Base-by-base conservation (phyloP, 805 yeast species). In the Wickerhamiella sergipiensis region DNA sequence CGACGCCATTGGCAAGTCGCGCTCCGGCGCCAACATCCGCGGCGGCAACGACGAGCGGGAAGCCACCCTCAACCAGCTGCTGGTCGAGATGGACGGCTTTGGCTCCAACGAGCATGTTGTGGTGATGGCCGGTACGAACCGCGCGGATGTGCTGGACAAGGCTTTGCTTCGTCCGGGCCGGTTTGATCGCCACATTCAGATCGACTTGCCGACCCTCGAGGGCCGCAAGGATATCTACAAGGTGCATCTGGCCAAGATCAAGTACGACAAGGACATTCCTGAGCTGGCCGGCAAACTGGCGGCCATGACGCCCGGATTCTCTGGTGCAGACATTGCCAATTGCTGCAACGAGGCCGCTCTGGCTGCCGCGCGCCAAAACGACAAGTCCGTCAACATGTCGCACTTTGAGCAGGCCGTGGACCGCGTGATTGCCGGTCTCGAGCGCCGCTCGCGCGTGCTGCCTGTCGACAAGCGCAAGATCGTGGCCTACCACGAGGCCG, bases 1-100 rank as follows among this genome's bases (percentile, higher is more conserved):
- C 61, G 97, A 88, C 72, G 96, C 97, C 19, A 89, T 88, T 64
- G 97, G 97, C 64, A 86, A 84, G 67, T 81, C 82, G 59, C 84
- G 85, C 36, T 23, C 53, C 10, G 61, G 67, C 39, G 68, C 68
- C 5, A 57, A 56, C 42, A 50, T 81, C 64, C 80, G 84, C 43
- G 94, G 95, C 50, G 81, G 83, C 48, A 86, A 88, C 62, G 97
- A 88, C 66, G 97, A 88, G 71, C 81, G 95, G 66, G 96, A 89
- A 67, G 83, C 87, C 45, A 89, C 97, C 0, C 75, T 89, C 62
- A 89, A 89, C 70, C 96, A 89, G 71, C 73, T 89, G 51, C 74
- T 89, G 56, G 96, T 89, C 43, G 97, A 89, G 67, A 86, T 89
- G 95, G 97, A 89, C 68, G 97, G 96, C 6, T 89, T 89, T 63